phyloP scores from a whole-genome alignment of 257 asterid species.

The Nemophila menziesii region DNA sequence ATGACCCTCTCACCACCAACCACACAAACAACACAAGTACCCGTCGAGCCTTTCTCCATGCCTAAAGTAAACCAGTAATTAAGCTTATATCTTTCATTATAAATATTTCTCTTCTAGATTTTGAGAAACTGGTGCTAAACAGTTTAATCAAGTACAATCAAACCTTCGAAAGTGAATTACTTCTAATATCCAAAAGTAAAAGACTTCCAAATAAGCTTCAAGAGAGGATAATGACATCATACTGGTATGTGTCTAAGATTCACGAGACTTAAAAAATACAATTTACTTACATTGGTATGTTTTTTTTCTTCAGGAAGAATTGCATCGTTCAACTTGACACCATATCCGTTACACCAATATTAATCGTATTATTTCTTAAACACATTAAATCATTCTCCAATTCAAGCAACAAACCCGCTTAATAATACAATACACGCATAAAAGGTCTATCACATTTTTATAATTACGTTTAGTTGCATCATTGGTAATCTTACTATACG shows the following conservation, averaged over 20 bases:
- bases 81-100: neutral
- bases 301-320: conserved; percentile 95
- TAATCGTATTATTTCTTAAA: neutral
- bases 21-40: conserved; percentile 91
- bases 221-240: no score
- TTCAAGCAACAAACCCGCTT: neutral
- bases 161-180: neutral
- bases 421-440: neutral
- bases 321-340: conserved; percentile 62
- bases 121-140: neutral
- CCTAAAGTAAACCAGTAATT: conserved; percentile 33
- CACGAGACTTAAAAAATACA: neutral
- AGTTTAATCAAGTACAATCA: neutral
- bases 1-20: conserved; percentile 94
- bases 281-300: conserved; percentile 66
- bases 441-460: no score
- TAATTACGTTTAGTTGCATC: no score
- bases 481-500: no score
- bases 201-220: neutral
- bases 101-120: neutral
- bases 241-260: no score
- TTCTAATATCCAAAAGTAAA: neutral
- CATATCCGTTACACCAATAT: conserved; percentile 35
- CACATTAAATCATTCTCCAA: neutral
- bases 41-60: conserved; percentile 78